These are phyloP conservation scores for Taxawa tesnikishii DNA, from an alignment of 2,329 filamentous ascomycete species.

Conservation along the genomic window DNA sequence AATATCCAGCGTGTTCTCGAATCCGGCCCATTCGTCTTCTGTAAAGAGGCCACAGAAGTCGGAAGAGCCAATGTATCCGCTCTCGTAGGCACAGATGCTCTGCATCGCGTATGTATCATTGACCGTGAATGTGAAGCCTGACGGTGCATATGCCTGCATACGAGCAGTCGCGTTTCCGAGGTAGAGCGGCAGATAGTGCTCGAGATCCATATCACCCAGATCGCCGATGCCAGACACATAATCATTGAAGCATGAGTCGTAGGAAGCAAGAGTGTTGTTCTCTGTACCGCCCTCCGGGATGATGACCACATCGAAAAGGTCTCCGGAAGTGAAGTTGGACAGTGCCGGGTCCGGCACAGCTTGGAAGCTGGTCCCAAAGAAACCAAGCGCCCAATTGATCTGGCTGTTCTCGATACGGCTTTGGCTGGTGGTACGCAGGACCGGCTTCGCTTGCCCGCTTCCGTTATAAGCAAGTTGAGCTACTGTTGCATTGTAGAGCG, in stretches of 20 bases:
- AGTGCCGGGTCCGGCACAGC: constrained; percentile 24
- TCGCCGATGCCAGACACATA: constrained; percentile 21
- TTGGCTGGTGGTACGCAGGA: constrained; percentile 42
- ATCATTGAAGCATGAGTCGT: constrained; percentile 37
- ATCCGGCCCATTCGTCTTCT: constrained; percentile 41
- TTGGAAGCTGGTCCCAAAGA: constrained; percentile 37
- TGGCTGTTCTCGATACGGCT: constrained; percentile 43
- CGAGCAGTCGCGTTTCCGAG: constrained; percentile 32
- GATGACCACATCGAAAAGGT: constrained; percentile 33
- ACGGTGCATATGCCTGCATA: constrained; percentile 34
- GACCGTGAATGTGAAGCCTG: constrained; percentile 34
- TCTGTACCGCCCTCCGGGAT: constrained; percentile 38
- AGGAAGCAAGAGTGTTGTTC: constrained; percentile 42
- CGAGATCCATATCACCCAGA: constrained; percentile 28
- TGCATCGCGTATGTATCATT: constrained; percentile 39
- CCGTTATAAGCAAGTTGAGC: constrained; percentile 38
- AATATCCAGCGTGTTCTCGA: constrained; percentile 41
- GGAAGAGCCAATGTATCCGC: constrained; percentile 35
- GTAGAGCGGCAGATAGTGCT: constrained; percentile 35
- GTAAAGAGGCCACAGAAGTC: constrained; percentile 44
- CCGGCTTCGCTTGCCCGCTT: constrained; percentile 35
- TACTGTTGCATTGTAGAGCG: constrained; percentile 36
- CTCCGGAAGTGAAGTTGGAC: constrained; percentile 25
- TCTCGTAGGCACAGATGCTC: constrained; percentile 42
- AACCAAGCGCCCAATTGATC: constrained; percentile 40